Conservation (phyloP, 2,329 filamentous ascomycete species). For the Pseudogymnoascus sp. region DNA sequence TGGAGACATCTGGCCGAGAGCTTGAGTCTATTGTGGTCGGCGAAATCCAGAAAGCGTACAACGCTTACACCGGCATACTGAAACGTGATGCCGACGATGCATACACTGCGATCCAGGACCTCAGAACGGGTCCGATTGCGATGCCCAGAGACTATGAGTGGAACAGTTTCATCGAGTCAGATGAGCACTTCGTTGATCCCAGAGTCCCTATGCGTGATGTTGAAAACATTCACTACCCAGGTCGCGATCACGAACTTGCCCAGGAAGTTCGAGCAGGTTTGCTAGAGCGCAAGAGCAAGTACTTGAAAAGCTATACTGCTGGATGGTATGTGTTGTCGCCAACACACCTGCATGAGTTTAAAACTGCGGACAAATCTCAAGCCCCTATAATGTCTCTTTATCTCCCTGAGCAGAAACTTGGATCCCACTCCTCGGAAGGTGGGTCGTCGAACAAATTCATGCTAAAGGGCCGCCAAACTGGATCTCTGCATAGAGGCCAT, state of each 20-base stretch:
- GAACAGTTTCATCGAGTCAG: constrained; percentile 68
- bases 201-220: constrained; percentile 67
- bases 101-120: constrained; percentile 68
- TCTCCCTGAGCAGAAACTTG: constrained; percentile 88
- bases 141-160: constrained; percentile 95
- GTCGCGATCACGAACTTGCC: constrained; percentile 71
- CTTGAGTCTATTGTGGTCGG: constrained; percentile 93
- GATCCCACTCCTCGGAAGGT: constrained; percentile 74
- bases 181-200: constrained; percentile 83
- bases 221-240: constrained; percentile 84
- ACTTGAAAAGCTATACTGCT: constrained; percentile 92
- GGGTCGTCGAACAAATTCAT: constrained; percentile 96
- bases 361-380: constrained; percentile 88
- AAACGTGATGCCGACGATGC: constrained; percentile 84
- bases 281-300: constrained; percentile 96
- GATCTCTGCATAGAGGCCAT: constrained; percentile 77
- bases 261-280: constrained; percentile 83
- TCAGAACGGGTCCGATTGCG: constrained; percentile 76
- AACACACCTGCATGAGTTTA: constrained; percentile 97
- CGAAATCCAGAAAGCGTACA: constrained; percentile 97
- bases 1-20: constrained; percentile 89
- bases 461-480: constrained; percentile 90
- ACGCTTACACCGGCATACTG: constrained; percentile 82
- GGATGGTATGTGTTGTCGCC: constrained; percentile 69
- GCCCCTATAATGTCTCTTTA: constrained; percentile 94